A percentile compares a stretch with the other conserved stretches of the same genome.
Conservation (phyloP, 176 grass and related monocot species). For the Carex scoparia region DNA sequence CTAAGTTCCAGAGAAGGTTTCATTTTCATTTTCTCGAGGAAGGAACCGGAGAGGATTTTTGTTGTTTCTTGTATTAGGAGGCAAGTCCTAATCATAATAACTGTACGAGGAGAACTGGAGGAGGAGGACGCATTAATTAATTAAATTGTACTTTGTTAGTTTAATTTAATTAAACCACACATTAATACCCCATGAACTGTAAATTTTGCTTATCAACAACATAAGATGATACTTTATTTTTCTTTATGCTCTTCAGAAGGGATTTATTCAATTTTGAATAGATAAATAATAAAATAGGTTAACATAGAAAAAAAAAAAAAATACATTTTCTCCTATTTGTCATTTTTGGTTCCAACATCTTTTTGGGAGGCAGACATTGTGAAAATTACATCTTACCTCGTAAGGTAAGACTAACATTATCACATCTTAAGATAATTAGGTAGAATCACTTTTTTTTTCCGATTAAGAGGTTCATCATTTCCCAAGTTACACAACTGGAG, state of each 20-base stretch:
- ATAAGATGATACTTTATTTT: too few relatives aligned
- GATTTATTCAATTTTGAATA: too few relatives aligned
- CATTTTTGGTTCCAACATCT: not conserved
- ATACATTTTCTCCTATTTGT: not conserved
- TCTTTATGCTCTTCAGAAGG: too few relatives aligned
- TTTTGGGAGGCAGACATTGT: not conserved
- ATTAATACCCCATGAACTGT: not conserved
- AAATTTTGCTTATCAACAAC: not conserved
- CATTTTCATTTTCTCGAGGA: not conserved
- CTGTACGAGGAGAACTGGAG: not conserved
- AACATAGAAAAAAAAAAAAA: too few relatives aligned
- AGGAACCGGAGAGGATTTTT: not conserved
- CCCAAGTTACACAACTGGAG: not conserved
- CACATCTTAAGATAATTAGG: conserved; percentile 3
- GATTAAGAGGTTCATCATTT: not conserved
- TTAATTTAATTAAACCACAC: not conserved
- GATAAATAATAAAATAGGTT: too few relatives aligned
- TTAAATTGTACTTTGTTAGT: not conserved
- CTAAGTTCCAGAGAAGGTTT: not conserved
- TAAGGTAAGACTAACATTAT: not conserved
- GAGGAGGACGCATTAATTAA: not conserved
- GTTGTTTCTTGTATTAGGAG: not conserved
- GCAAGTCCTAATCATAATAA: not conserved
- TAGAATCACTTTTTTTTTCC: not conserved
- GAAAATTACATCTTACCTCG: not conserved